Evolutionary conservation across 441 rosid genomes (phyloP).

Genomic region (Arabidopsis hybrid): DNA sequence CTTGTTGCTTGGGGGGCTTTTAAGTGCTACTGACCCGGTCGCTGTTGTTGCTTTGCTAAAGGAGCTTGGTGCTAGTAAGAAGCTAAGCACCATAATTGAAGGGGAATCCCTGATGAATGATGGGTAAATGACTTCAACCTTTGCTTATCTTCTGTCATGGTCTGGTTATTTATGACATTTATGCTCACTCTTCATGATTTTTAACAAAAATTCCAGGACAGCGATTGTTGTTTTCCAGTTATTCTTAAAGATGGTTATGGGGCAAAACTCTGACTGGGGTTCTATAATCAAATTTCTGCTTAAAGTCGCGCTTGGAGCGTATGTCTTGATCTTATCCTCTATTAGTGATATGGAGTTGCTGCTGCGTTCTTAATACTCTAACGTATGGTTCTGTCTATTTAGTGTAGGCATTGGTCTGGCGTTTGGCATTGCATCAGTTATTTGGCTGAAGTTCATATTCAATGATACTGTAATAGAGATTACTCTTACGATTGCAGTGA

Average conservation of each 20-base stretch:
- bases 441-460: slow-evolving; percentile 94
- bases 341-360: slow-evolving; percentile 3
- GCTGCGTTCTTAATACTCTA: slow-evolving; percentile 10
- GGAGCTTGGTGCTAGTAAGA: slow-evolving; percentile 98
- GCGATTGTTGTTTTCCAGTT: slow-evolving; percentile 97
- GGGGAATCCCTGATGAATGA: slow-evolving; percentile 99
- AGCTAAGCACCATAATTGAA: slow-evolving; percentile 89
- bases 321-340: slow-evolving; percentile 52
- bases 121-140: slow-evolving; percentile 60
- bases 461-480: slow-evolving; percentile 95
- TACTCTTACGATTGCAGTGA: slow-evolving; percentile 86
- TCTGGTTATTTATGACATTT: slow-evolving; percentile 27
- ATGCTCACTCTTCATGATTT: slow-evolving; percentile 35
- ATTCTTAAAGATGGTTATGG: slow-evolving; percentile 84
- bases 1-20: slow-evolving; percentile 93
- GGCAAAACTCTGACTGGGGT: slow-evolving; percentile 60
- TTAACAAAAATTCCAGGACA: slow-evolving; percentile 59
- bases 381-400: slow-evolving; percentile 46
- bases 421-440: slow-evolving; percentile 84
- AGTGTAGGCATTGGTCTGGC: slow-evolving; percentile 93
- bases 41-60: slow-evolving; percentile 95
- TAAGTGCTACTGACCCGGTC: slow-evolving; percentile 98
- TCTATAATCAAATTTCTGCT: slow-evolving; percentile 72
- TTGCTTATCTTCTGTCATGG: slow-evolving; percentile 1
- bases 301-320: slow-evolving; percentile 91